Base-by-base conservation (phyloP, 148 eudicot species). In the Euryodendron excelsum region DNA sequence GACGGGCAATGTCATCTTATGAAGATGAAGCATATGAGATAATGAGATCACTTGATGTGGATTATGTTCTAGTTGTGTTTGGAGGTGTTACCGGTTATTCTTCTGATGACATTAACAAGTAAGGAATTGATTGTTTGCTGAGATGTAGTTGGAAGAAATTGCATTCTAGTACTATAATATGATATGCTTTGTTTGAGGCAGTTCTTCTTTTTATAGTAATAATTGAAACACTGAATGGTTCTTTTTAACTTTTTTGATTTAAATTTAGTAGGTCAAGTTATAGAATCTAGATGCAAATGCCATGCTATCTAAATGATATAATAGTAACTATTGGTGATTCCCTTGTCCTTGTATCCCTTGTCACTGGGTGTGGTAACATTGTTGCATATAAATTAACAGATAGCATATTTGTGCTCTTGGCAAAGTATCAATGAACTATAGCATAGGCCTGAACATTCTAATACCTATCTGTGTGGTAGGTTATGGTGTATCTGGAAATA, bases 21-120 rank as follows among this genome's bases (percentile, higher is more conserved):
- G 99, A 96, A 83, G 91, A 90, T 84, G 99, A 96, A 86, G 99
- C 99, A 62, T 91, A 90, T 77, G 99, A 96, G 77, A 96, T 96
- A 45, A 96, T 96, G 97, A 85, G 79, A 80, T 96, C 99, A 76
- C 93, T 96, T 61, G 99, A 96, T 88, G 99, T 96, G 77, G 83
- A 93, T 85, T 96, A 96, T 86, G 99, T 96, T 23, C 80, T 96
- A 53, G 99, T 96, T 83, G 99, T 96, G 44, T 96, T 96, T 83
- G 99, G 99, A 71, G 99, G 99, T 75, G 99, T 96, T 59, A 91
- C 99, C 66, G 99, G 99, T 53, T 96, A 96, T 81, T 96, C 99
- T 65, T 96, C 99, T 41, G 99, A 96, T 86, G 99, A 96, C 80
- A 96, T 96, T 50, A 96, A 96, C 89, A 96, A 96, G 99, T 96